phyloP scores from a whole-genome alignment of 2,329 filamentous ascomycete genomes.

The Pyrenophora teres region DNA sequence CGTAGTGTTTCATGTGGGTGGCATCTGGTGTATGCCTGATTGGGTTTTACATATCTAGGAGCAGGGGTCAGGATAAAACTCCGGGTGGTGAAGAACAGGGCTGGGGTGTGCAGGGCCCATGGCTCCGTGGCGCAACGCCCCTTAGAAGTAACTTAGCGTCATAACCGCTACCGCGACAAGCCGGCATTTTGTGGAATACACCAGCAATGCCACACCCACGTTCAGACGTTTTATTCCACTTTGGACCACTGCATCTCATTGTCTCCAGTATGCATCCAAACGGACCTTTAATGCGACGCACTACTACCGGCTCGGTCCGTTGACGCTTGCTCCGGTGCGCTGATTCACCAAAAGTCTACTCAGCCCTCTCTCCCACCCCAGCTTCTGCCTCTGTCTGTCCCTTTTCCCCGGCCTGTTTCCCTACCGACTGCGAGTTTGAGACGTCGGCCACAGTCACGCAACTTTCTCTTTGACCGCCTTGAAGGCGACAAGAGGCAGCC shows the following conservation, averaged over 20 bases:
- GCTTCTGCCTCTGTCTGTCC: background rate
- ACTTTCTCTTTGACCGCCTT: background rate
- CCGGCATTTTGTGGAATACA: slow-evolving; percentile 6
- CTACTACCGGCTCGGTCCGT: slow-evolving; percentile 32
- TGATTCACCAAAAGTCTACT: slow-evolving; percentile 6
- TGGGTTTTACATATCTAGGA: background rate
- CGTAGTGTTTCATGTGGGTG: slow-evolving; percentile 1
- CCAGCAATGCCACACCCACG: background rate
- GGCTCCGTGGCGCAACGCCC: slow-evolving; percentile 6
- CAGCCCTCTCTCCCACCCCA: slow-evolving; percentile 8
- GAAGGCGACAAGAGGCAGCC: slow-evolving; percentile 8
- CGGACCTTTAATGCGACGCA: slow-evolving; percentile 15
- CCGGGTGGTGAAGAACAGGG: slow-evolving; percentile 2
- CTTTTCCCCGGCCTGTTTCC: background rate
- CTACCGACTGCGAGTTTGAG: background rate
- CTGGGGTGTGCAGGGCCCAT: background rate
- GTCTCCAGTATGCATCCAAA: slow-evolving; percentile 13
- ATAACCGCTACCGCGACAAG: slow-evolving; percentile 11
- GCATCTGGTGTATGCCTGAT: background rate
- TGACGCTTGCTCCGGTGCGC: slow-evolving; percentile 15
- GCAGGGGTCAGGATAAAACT: slow-evolving; percentile 2
- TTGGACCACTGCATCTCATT: background rate
- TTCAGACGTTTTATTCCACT: background rate
- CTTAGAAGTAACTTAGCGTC: slow-evolving; percentile 1
- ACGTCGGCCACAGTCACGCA: background rate